A percentile compares a stretch with the other conserved stretches of the same genome.
These are phyloP conservation scores for Sugiyamaella mastotermitis DNA, from an alignment of 805 yeast species.

Conservation along the genomic window DNA sequence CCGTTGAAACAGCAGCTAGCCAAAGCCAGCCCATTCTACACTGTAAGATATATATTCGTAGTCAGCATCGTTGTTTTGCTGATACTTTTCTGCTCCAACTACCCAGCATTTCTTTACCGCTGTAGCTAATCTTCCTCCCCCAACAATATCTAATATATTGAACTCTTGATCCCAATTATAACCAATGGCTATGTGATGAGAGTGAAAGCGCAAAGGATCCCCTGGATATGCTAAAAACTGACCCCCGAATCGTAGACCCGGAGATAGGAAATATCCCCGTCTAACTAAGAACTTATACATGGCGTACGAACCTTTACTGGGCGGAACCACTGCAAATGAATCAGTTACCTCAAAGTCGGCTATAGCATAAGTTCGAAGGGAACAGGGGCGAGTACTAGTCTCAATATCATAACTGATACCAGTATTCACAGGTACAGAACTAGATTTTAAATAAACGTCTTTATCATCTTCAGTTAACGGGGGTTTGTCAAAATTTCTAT, in stretches of 20 bases:
- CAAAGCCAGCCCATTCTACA: slow-evolving; percentile 96
- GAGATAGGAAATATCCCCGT: slow-evolving; percentile 53
- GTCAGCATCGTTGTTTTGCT: slow-evolving; percentile 16
- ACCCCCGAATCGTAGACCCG: slow-evolving; percentile 91
- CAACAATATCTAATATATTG: slow-evolving; percentile 53
- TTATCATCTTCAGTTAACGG: not conserved
- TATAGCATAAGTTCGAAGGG: not conserved
- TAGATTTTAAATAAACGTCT: not conserved
- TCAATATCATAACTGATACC: not conserved
- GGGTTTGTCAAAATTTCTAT: not conserved
- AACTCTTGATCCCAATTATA: slow-evolving; percentile 45
- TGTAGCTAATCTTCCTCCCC: slow-evolving; percentile 89
- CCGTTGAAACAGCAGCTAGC: slow-evolving; percentile 40
- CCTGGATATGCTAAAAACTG: slow-evolving; percentile 89
- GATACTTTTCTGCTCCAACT: slow-evolving; percentile 30
- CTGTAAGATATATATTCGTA: slow-evolving; percentile 47
- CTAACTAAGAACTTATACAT: slow-evolving; percentile 39
- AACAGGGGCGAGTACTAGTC: not conserved
- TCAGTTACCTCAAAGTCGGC: not conserved
- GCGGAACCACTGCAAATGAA: slow-evolving; percentile 1
- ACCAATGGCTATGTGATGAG: slow-evolving; percentile 69
- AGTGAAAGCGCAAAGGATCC: slow-evolving; percentile 85
- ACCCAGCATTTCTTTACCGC: slow-evolving; percentile 86
- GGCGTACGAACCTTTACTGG: slow-evolving; percentile 23
- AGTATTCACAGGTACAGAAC: not conserved